These are phyloP conservation scores for Curvularia eragrostidis DNA, from an alignment of 2,329 filamentous ascomycete genomes.

Conservation along the genomic window DNA sequence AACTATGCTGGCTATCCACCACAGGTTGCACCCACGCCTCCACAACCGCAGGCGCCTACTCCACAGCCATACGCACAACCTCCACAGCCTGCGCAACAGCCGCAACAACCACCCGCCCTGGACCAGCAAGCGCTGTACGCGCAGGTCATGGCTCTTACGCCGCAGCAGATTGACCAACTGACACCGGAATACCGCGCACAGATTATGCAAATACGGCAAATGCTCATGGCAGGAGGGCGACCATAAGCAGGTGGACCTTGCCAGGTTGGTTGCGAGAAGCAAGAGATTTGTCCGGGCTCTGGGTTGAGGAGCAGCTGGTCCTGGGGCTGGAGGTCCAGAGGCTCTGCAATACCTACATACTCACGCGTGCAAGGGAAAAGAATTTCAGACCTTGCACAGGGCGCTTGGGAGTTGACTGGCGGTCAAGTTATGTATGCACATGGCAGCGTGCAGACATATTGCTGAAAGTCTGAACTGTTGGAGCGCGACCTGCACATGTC, in stretches of 20 bases:
- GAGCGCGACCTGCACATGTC: not conserved
- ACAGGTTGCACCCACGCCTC: conserved; percentile 61
- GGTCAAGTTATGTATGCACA: not conserved
- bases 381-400: conserved; percentile 8
- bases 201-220: conserved; percentile 76
- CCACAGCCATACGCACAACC: conserved; percentile 55
- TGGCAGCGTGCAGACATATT: not conserved
- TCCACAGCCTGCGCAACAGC: conserved; percentile 34
- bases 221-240: conserved; percentile 55
- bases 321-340: not conserved
- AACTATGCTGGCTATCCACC: conserved; percentile 49
- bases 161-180: conserved; percentile 79
- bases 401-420: not conserved
- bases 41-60: conserved; percentile 51
- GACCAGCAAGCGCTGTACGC: conserved; percentile 75
- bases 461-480: not conserved
- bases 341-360: conserved; percentile 2
- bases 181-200: conserved; percentile 78
- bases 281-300: not conserved
- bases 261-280: not conserved
- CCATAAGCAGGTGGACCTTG: conserved; percentile 6
- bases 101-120: conserved; percentile 34
- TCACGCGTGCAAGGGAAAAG: not conserved
- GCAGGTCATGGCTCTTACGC: conserved; percentile 80
- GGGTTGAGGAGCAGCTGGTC: conserved; percentile 1